Base-by-base conservation (phyloP, 495 filamentous ascomycete genomes). In the Aspergillus funiculosus region DNA sequence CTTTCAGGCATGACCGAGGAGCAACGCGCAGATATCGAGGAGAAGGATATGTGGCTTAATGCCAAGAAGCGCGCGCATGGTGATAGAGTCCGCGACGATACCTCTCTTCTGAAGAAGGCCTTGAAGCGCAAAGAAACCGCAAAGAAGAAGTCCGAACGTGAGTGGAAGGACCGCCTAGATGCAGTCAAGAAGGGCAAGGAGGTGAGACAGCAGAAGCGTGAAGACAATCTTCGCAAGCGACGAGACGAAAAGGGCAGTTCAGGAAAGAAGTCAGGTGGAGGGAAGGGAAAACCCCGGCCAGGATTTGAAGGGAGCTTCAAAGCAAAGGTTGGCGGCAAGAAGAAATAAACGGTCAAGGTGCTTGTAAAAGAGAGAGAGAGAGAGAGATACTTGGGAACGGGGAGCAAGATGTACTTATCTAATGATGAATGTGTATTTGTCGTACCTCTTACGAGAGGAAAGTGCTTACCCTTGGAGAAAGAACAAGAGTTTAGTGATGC, bases 301-400 rank as follows among this genome's bases (percentile, higher is more conserved):
- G 91, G 92, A 4, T 95, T 95, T 60, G 94, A 96, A 66, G 92
- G 91, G n/a, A 83, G 83, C 52, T 90, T 95, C 62, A 87, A 85
- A 57, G 56, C 69, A 19, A 76, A 74, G 60, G 63, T 55, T 47
- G 65, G 62, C 17, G 65, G 58, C 21, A 68, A 67, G 62, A 68
- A 69, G 62, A 70, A 73, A 65, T 70, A 51, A 68, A 32, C 21
- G n/a, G n/a, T n/a, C n/a, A n/a, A n/a, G n/a, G n/a, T n/a, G n/a
- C n/a, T n/a, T n/a, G n/a, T n/a, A 34, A 36, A 44, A 39, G 11
- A 39, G 30, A 32, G 29, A 17, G 32, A 28, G n/a, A n/a, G 20
- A 37, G 24, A 31, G n/a, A 6, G 32, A 38, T 9, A 27, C 8
- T 2, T 19, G 10, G 19, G 27, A n/a, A n/a, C n/a, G n/a, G n/a